A percentile compares a stretch with the other conserved stretches of the same genome.
phyloP scores from a whole-genome alignment of 202 grass and related monocot species.

The Dendrocalamus latiflorus region DNA sequence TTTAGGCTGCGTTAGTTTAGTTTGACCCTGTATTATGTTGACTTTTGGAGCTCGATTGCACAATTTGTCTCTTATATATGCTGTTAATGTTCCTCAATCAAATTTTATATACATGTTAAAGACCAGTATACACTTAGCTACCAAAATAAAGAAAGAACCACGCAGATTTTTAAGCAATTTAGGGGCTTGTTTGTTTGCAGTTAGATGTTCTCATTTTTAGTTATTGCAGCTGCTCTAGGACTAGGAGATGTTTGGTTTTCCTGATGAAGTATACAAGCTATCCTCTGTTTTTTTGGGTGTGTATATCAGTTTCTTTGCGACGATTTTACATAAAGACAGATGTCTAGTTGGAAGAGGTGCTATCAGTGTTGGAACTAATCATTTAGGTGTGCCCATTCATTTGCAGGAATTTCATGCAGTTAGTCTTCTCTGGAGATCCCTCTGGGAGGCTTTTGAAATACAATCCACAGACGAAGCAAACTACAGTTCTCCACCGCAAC shows the following conservation, averaged over 20 bases:
- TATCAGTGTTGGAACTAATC: neutral
- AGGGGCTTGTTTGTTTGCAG: neutral
- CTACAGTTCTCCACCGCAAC: constrained; percentile 66
- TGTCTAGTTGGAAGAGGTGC: neutral
- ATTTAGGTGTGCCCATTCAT: neutral
- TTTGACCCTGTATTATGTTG: neutral
- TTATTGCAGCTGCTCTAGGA: neutral
- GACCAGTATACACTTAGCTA: neutral
- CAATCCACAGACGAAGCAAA: constrained; percentile 58
- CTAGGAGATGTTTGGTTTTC: neutral
- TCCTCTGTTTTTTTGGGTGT: neutral
- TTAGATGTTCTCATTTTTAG: neutral
- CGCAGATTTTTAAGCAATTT: neutral
- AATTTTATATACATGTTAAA: neutral
- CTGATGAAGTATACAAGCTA: neutral
- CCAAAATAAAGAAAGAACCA: neutral
- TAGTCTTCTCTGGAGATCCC: constrained; percentile 75
- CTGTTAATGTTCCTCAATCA: neutral
- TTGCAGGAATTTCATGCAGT: constrained; percentile 82
- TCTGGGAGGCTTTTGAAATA: constrained; percentile 90
- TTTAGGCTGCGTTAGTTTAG: neutral
- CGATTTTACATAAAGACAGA: neutral
- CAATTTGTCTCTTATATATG: too few relatives aligned
- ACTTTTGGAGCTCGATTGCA: neutral
- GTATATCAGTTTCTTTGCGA: neutral